phyloP scores from a whole-genome alignment of 2,329 filamentous ascomycete species.

The Beauveria brongniartii region DNA sequence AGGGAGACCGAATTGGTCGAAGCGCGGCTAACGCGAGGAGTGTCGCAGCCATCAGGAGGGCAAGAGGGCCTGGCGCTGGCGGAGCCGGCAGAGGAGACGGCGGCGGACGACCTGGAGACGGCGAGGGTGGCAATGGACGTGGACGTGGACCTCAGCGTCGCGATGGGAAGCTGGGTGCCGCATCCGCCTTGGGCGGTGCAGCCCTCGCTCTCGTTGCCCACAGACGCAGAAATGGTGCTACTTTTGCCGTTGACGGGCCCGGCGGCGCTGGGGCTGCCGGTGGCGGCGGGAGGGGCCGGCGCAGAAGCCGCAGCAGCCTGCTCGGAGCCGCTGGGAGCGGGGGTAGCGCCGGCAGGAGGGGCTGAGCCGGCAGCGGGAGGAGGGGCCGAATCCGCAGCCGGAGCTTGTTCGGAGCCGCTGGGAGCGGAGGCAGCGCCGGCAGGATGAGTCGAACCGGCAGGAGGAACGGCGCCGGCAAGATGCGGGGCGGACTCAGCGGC shows the following conservation, averaged over 20 bases:
- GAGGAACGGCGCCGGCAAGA: too few species aligned
- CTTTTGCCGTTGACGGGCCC: not conserved
- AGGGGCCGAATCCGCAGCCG: too few species aligned
- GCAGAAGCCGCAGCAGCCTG: not conserved
- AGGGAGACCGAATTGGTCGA: not conserved
- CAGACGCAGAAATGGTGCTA: not conserved
- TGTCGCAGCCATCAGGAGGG: constrained; percentile 1
- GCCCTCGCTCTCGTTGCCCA: not conserved
- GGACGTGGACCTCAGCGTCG: not conserved
- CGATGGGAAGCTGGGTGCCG: not conserved
- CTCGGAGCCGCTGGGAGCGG: not conserved
- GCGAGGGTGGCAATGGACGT: not conserved
- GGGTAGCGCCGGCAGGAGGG: not conserved
- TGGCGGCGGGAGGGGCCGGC: not conserved
- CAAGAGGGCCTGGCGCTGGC: not conserved
- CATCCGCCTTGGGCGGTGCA: constrained; percentile 3
- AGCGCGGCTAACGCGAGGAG: not conserved
- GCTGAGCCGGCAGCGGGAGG: too few species aligned
- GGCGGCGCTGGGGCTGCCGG: not conserved
- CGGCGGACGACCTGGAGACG: not conserved
- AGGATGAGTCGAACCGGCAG: not conserved
- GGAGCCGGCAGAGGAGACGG: not conserved
- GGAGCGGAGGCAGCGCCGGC: not conserved
- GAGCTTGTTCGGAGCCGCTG: too few species aligned
- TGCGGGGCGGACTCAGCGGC: not conserved